A percentile compares a stretch with the other conserved stretches of the same genome.
These are phyloP conservation scores for Talaromyces wortmannii DNA, from an alignment of 495 filamentous ascomycete genomes.

Conservation along the genomic window DNA sequence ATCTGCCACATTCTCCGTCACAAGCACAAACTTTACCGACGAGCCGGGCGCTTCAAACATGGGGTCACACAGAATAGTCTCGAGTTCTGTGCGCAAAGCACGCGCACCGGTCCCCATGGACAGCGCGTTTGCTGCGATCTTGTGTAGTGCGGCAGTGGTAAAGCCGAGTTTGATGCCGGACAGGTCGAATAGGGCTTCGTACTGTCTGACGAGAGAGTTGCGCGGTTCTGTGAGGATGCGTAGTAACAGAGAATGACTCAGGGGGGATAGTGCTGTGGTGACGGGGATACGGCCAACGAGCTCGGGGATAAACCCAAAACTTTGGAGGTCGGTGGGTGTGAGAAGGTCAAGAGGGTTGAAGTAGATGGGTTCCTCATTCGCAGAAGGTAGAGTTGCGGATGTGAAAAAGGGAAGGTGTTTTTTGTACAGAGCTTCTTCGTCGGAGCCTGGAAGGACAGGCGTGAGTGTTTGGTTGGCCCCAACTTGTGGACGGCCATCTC, in stretches of 20 bases:
- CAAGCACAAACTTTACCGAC: slow-evolving; percentile 61
- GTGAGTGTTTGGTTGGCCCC: slow-evolving; percentile 34
- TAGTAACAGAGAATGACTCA: slow-evolving; percentile 72
- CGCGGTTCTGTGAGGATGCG: slow-evolving; percentile 88
- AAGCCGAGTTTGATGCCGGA: slow-evolving; percentile 79
- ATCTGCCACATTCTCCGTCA: slow-evolving; percentile 67
- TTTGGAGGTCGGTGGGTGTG: slow-evolving; percentile 76
- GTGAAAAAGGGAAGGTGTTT: slow-evolving; percentile 64
- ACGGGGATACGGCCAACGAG: slow-evolving; percentile 87
- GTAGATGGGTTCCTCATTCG: slow-evolving; percentile 34
- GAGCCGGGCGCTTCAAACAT: slow-evolving; percentile 88
- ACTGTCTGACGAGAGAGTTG: slow-evolving; percentile 80
- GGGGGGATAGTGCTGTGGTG: slow-evolving; percentile 71
- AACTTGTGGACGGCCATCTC: slow-evolving; percentile 14
- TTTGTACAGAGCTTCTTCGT: slow-evolving; percentile 56
- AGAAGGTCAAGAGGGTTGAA: slow-evolving; percentile 80
- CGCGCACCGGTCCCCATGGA: slow-evolving; percentile 81
- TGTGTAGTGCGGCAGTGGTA: slow-evolving; percentile 69
- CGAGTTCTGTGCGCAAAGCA: slow-evolving; percentile 82
- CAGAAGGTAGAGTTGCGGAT: slow-evolving; percentile 22
- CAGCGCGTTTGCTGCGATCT: slow-evolving; percentile 67
- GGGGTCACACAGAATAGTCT: slow-evolving; percentile 74
- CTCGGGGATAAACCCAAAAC: slow-evolving; percentile 92
- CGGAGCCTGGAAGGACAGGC: slow-evolving; percentile 39
- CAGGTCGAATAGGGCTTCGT: slow-evolving; percentile 75